Percentiles rank a stretch among this genome's conserved stretches.
Conservation (phyloP, 495 filamentous ascomycete genomes). For the Tirmania nivea region DNA sequence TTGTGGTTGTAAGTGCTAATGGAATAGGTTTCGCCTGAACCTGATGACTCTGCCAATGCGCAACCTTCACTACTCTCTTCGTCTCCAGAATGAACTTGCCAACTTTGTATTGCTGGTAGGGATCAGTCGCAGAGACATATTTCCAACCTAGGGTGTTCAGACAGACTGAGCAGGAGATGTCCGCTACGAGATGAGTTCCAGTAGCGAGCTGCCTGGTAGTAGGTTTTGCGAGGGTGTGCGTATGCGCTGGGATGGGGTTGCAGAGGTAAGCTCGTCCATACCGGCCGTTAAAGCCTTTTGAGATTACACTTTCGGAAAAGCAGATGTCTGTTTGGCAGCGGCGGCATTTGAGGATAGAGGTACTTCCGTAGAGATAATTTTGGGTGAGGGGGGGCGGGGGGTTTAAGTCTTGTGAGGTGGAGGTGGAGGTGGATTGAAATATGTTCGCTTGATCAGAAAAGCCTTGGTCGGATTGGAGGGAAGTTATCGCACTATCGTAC, state of each 20-base stretch:
- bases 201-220: slow-evolving; percentile 31
- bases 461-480: background rate
- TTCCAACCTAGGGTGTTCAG: slow-evolving; percentile 70
- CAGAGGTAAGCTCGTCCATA: slow-evolving; percentile 85
- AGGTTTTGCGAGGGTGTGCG: slow-evolving; percentile 19
- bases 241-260: slow-evolving; percentile 23
- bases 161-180: slow-evolving; percentile 38
- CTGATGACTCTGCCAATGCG: slow-evolving; percentile 43
- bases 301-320: slow-evolving; percentile 5
- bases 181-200: slow-evolving; percentile 32
- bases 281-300: slow-evolving; percentile 33
- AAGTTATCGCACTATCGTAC: background rate
- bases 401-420: no score
- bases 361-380: background rate
- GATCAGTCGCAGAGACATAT: slow-evolving; percentile 67
- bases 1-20: background rate
- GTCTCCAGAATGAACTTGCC: slow-evolving; percentile 94
- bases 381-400: no score
- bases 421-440: no score
- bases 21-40: slow-evolving; percentile 17
- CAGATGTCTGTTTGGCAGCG: slow-evolving; percentile 10
- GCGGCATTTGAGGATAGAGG: slow-evolving; percentile 5
- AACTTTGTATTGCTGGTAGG: slow-evolving; percentile 71
- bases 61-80: slow-evolving; percentile 36
- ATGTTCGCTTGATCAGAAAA: no score